Conservation (phyloP, 768 basidiomycete species). For the Tulasnella sp. region DNA sequence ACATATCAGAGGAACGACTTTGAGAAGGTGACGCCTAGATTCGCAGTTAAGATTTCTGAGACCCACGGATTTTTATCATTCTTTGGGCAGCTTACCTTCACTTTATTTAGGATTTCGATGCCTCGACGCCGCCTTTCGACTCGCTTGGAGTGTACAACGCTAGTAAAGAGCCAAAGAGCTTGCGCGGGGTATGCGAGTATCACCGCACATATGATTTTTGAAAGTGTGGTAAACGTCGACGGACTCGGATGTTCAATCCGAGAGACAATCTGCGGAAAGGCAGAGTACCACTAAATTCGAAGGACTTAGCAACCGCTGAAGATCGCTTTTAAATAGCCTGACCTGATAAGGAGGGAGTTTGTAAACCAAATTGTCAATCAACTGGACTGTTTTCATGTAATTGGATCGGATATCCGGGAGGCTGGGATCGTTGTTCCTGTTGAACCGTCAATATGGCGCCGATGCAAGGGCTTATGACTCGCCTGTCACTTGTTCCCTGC, state of each 20-base stretch:
- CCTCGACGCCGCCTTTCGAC: constrained; percentile 48
- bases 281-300: constrained; percentile 71
- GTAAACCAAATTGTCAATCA: constrained; percentile 43
- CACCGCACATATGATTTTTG: constrained; percentile 56
- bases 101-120: constrained; percentile 40
- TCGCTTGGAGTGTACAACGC: constrained; percentile 78
- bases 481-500: neutral
- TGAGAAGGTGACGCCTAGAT: neutral
- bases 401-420: neutral
- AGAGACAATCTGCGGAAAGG: constrained; percentile 94
- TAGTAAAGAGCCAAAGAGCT: constrained; percentile 84
- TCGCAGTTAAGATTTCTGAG: neutral
- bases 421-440: neutral
- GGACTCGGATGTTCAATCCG: constrained; percentile 68
- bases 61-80: neutral
- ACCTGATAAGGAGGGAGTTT: constrained; percentile 64
- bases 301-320: neutral
- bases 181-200: constrained; percentile 81
- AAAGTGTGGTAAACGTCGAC: constrained; percentile 48
- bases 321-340: neutral
- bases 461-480: neutral
- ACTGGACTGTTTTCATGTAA: constrained; percentile 46
- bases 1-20: neutral
- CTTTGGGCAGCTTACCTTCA: constrained; percentile 37
- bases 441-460: neutral